Evolutionary conservation across 805 yeast genomes (phyloP), one percentile per base, ranked within the genome.

Genomic region (Aciculoconidium aculeatum): DNA sequence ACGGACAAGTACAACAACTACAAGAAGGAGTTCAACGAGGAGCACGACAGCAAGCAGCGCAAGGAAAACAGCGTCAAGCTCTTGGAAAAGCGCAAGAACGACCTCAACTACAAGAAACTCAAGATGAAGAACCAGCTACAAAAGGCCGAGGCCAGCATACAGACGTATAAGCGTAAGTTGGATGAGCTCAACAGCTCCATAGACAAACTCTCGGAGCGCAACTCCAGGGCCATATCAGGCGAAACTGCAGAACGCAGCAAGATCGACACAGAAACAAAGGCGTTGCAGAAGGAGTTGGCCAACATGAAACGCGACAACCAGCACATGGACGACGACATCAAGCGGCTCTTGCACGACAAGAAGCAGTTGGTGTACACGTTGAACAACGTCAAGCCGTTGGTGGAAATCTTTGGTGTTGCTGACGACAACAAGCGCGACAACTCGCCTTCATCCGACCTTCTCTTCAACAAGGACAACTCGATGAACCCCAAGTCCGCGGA

Each of bases 21-120:
- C 34, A 61, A 53, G 18, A 51, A 53, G 18, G 72, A 68, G 32
- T 44, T 53, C 23, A 61, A 56, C 22, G 58, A 53, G 14, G 65
- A 55, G 26, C 39, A 53, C 10, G 65, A 58, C 20, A 33, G 28
- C 27, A 50, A 52, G 24, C 32, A 42, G 13, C 50, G 47, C 25
- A 44, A 51, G 23, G 66, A 61, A 21, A 37, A 36, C 33, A 54
- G 47, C 30, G 53, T 61, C 14, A 58, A 52, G 37, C 45, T 49
- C 12, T 44, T 57, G 36, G 57, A 55, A 30, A 48, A 47, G 25
- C 40, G 40, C 10, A 57, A 55, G 32, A 61, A 59, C 30, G 45
- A 51, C 16, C 49, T 63, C 15, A 45, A 55, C 15, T 55, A 55
- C 27, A 35, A 21, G 21, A n/a, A 21, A 5, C 10, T 21, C 7